Evolutionary conservation across 257 asterid genomes (phyloP).

Genomic region (Paulownia fortunei): DNA sequence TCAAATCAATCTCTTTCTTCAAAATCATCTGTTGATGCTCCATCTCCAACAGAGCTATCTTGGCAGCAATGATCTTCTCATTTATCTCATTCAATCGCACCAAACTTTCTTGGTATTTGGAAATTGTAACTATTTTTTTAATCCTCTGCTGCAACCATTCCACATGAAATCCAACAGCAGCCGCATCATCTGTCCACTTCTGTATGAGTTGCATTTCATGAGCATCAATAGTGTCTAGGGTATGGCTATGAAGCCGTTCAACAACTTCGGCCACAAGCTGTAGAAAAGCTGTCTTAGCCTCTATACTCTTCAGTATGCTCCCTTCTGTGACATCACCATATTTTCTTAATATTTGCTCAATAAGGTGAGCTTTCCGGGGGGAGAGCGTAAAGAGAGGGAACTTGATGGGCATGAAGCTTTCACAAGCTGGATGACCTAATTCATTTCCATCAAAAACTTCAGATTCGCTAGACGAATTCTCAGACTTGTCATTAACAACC

Average conservation of each 20-base stretch:
- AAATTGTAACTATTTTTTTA: conserved; percentile 3
- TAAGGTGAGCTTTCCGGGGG: conserved; percentile 5
- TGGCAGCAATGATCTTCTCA: conserved; percentile 35
- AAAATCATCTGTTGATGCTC: conserved; percentile 32
- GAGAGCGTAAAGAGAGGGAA: too few relatives aligned
- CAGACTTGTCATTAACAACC: conserved; percentile 4
- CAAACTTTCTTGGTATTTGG: conserved; percentile 20
- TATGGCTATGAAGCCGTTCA: conserved; percentile 24
- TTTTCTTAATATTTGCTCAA: conserved; percentile 31
- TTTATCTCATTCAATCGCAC: conserved; percentile 18
- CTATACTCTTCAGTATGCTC: conserved; percentile 37
- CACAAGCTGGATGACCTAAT: not conserved
- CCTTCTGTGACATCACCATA: conserved; percentile 41
- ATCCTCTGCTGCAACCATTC: conserved; percentile 48
- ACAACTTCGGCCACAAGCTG: conserved; percentile 43
- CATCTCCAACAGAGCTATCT: conserved; percentile 38
- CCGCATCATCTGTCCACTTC: conserved; percentile 38
- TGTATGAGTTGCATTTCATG: conserved; percentile 29
- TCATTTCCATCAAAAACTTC: conserved; percentile 31
- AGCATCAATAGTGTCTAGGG: conserved; percentile 21
- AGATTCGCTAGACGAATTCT: conserved; percentile 13
- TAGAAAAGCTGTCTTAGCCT: conserved; percentile 33
- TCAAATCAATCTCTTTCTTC: conserved; percentile 33
- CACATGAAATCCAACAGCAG: conserved; percentile 44
- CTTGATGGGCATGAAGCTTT: conserved; percentile 17